Percentiles rank a stretch among this genome's conserved stretches.
These are phyloP conservation scores for Fraxinus sp. DNA, from an alignment of 305 asterid genomes.

Conservation along the genomic window DNA sequence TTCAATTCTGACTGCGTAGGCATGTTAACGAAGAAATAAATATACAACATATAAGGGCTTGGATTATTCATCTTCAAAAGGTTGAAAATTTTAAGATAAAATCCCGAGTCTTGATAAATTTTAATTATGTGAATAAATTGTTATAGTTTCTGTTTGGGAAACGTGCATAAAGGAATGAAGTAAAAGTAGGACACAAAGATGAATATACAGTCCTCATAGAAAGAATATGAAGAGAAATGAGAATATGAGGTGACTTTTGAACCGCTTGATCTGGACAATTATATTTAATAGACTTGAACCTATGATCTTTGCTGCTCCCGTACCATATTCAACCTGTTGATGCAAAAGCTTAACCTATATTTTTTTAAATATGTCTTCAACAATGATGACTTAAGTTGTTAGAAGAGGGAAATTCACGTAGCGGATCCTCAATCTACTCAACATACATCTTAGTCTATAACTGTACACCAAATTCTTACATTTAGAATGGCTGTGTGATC, in stretches of 20 bases:
- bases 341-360: neutral
- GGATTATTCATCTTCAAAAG: neutral
- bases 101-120: neutral
- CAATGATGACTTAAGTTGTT: neutral
- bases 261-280: neutral
- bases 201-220: neutral
- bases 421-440: neutral
- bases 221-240: neutral
- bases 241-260: neutral
- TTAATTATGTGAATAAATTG: neutral
- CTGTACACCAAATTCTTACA: constrained; percentile 29
- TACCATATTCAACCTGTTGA: neutral
- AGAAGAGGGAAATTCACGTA: neutral
- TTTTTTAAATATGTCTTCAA: neutral
- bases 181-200: neutral
- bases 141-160: neutral
- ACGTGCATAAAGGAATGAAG: neutral
- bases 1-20: neutral
- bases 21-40: neutral
- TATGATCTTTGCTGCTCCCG: neutral
- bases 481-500: constrained; percentile 62
- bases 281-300: neutral
- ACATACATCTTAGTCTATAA: neutral
- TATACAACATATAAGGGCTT: neutral
- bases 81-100: neutral